Evolutionary conservation across 352 stramenopile genomes (phyloP), one percentile per base, ranked within the genome.

Genomic region (Globisporangium parvum): DNA sequence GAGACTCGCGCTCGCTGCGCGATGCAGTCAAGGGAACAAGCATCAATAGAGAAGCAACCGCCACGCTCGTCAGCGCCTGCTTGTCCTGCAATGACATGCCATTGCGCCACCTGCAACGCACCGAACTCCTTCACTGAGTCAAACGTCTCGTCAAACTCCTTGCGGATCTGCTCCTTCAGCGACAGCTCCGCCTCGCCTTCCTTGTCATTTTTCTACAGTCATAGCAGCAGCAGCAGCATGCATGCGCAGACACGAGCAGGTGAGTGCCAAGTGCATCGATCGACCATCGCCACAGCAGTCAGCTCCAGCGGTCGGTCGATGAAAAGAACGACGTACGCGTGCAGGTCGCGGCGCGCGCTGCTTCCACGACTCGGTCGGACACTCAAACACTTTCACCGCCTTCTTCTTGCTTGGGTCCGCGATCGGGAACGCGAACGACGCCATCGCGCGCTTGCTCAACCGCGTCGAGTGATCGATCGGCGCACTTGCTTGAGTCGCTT

Each of bases 71-170:
- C 15, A 54, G 28, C 44, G 47, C 1, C n/a, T 20, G 21, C 10
- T n/a, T n/a, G n/a, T n/a, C n/a, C 23, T 17, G 23, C 12, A 52
- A n/a, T n/a, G n/a, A n/a, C n/a, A n/a, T n/a, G n/a, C n/a, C 47
- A 47, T 33, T 24, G 24, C 20, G 23, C 33, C 10, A 11, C 31
- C 1, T 2, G 20, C 42, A 24, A 51, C 52, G 53, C 31, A 91
- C 80, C 69, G 44, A 92, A 92, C n/a, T 76, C 70, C 31, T 87
- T 71, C 26, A 93, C 80, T 10, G 73, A 87, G 39, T 81, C 70
- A 14, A 91, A 81, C 2, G 79, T 73, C 37, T 91, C 77, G 48
- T 85, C 72, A 40, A 93, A 88, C 51, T 93, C 78, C 55, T 93
- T 75, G 47, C 75, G 73, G 47, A 93, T 87, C 50, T 90, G 71